Conservation (phyloP, 2,329 filamentous ascomycete species). For the Lachnellula cervina region DNA sequence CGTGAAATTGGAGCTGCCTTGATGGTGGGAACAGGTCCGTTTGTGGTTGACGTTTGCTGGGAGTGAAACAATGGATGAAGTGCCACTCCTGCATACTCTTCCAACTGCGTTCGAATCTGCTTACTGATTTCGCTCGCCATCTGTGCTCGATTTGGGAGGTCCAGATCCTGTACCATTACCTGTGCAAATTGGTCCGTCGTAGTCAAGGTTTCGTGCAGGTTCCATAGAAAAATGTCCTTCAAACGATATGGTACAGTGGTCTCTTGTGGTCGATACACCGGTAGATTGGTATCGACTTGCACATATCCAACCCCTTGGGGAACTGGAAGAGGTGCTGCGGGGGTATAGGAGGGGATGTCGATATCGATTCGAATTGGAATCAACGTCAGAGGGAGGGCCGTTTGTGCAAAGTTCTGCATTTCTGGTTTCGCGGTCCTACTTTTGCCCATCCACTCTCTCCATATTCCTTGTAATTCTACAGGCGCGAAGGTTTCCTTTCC, state of each 20-base stretch:
- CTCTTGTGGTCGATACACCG: conserved; percentile 76
- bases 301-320: conserved; percentile 54
- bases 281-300: conserved; percentile 64
- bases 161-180: conserved; percentile 83
- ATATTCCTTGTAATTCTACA: conserved; percentile 83
- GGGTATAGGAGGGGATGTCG: conserved; percentile 75
- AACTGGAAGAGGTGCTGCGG: conserved; percentile 59
- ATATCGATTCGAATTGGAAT: conserved; percentile 96
- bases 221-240: conserved; percentile 97
- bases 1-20: conserved; percentile 23
- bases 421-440: conserved; percentile 51
- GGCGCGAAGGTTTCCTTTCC: conserved; percentile 77
- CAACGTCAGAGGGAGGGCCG: conserved; percentile 78
- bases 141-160: conserved; percentile 69
- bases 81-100: conserved; percentile 93
- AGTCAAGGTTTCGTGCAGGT: conserved; percentile 87
- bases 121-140: conserved; percentile 80
- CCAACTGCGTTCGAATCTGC: conserved; percentile 89
- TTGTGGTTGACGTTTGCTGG: conserved; percentile 31
- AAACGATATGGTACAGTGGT: conserved; percentile 78
- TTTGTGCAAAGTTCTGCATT: conserved; percentile 57
- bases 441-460: conserved; percentile 93
- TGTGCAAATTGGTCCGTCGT: conserved; percentile 97
- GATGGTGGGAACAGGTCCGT: conserved; percentile 31
- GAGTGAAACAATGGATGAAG: conserved; percentile 87